Percentiles rank a stretch among this genome's conserved stretches.
phyloP scores from a whole-genome alignment of 2,329 filamentous ascomycete genomes.

The Botrytis galanthina region DNA sequence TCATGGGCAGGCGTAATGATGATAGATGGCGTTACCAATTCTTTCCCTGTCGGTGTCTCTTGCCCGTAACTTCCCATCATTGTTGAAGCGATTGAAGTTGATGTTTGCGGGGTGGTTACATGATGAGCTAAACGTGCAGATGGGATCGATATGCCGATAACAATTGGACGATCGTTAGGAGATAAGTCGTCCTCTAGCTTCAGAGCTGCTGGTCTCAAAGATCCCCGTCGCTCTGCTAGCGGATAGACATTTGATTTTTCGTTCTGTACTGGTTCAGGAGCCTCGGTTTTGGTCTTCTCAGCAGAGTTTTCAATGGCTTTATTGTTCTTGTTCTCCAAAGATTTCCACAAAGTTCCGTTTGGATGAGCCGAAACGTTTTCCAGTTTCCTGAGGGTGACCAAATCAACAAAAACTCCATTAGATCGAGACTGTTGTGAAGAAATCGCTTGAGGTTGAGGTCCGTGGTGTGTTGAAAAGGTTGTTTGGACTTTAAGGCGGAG shows the following conservation, averaged over 20 bases:
- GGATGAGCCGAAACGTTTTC: constrained; percentile 41
- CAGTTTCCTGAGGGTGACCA: constrained; percentile 57
- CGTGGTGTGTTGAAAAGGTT: constrained; percentile 54
- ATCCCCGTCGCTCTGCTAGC: constrained; percentile 11
- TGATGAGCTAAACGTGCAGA: constrained; percentile 48
- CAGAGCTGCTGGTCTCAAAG: constrained; percentile 21
- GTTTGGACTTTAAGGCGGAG: constrained; percentile 69
- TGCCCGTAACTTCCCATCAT: constrained; percentile 31
- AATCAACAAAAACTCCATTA: constrained; percentile 46
- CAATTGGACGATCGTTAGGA: constrained; percentile 67
- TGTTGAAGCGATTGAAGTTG: constrained; percentile 32
- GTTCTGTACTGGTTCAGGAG: background rate
- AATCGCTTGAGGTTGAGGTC: constrained; percentile 46
- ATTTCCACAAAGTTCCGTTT: constrained; percentile 36
- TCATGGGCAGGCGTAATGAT: constrained; percentile 52
- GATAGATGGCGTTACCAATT: constrained; percentile 47
- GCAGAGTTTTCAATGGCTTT: constrained; percentile 21
- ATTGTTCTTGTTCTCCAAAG: constrained; percentile 30
- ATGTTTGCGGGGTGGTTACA: constrained; percentile 51
- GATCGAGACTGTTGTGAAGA: constrained; percentile 36
- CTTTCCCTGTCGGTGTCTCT: constrained; percentile 27
- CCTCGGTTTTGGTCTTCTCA: background rate
- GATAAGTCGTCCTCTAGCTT: constrained; percentile 51
- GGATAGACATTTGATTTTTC: background rate
- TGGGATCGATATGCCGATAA: constrained; percentile 68